Conservation (phyloP, 805 yeast genomes). For the Kazachstania taianensis region DNA sequence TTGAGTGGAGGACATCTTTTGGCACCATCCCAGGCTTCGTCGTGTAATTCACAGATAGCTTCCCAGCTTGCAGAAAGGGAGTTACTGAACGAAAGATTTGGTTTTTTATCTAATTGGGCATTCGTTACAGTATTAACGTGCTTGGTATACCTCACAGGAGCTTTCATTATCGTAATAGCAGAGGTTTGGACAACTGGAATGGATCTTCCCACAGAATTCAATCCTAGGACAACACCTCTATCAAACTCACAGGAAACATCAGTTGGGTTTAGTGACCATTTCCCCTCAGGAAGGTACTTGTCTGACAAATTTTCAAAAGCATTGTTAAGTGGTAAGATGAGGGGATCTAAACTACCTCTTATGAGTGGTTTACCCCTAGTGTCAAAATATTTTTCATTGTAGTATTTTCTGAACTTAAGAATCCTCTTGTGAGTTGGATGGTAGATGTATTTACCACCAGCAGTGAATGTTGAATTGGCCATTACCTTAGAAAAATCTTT, state of each 20-base stretch:
- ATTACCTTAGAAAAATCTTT: conserved; percentile 31
- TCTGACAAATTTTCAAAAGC: conserved; percentile 38
- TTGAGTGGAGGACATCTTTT: neutral
- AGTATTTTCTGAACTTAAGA: conserved; percentile 38
- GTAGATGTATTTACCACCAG: conserved; percentile 30
- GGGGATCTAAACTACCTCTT: conserved; percentile 52
- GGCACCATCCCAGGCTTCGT: conserved; percentile 16
- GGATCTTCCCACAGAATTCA: conserved; percentile 32
- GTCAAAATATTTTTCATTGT: conserved; percentile 44
- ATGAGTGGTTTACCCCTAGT: conserved; percentile 53
- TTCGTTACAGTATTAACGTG: conserved; percentile 34
- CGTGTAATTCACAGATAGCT: conserved; percentile 25
- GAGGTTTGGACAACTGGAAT: conserved; percentile 1
- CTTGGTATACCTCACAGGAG: conserved; percentile 29
- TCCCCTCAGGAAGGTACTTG: conserved; percentile 38
- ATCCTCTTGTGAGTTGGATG: conserved; percentile 42
- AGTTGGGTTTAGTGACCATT: conserved; percentile 16
- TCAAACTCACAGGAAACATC: conserved; percentile 47
- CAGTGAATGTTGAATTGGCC: conserved; percentile 22
- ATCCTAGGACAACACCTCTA: conserved; percentile 37
- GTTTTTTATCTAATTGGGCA: conserved; percentile 32
- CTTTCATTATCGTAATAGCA: conserved; percentile 4
- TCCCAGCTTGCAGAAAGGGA: conserved; percentile 27
- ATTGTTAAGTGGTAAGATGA: conserved; percentile 52
- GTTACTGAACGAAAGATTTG: conserved; percentile 24